phyloP scores from a whole-genome alignment of 352 stramenopile species.

The Phytophthora sansomeana region DNA sequence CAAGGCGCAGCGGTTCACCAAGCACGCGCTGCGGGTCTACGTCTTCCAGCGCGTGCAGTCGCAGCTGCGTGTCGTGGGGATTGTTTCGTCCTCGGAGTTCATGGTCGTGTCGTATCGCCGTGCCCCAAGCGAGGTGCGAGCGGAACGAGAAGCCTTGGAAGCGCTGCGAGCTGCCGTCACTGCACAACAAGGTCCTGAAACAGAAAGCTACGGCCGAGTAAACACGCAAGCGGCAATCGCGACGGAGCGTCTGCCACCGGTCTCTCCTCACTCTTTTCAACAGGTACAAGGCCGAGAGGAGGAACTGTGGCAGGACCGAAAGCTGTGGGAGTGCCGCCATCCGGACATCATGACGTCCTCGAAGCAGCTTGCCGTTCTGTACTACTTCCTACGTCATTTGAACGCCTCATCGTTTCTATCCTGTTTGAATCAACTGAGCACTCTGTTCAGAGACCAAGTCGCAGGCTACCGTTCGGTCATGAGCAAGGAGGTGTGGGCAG shows the following conservation, averaged over 20 bases:
- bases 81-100: constrained; percentile 58
- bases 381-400: constrained; percentile 48
- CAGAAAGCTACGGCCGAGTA: background rate
- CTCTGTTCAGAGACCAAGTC: constrained; percentile 30
- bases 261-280: background rate
- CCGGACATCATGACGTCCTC: constrained; percentile 45
- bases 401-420: constrained; percentile 39
- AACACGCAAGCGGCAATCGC: background rate
- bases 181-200: constrained; percentile 1
- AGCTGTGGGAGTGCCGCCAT: constrained; percentile 54
- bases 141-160: constrained; percentile 39
- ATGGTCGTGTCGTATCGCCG: constrained; percentile 76
- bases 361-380: constrained; percentile 62
- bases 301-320: constrained; percentile 42
- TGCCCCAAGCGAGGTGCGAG: constrained; percentile 50
- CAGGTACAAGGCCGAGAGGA: constrained; percentile 25
- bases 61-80: constrained; percentile 49
- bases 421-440: constrained; percentile 41
- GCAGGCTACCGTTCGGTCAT: constrained; percentile 7
- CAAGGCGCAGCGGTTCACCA: constrained; percentile 68
- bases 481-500: background rate
- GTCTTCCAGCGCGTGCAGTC: constrained; percentile 46
- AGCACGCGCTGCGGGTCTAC: constrained; percentile 68
- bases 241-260: constrained; percentile 4
- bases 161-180: constrained; percentile 13